These are phyloP conservation scores for Vinca minor DNA, from an alignment of 257 asterid species.

Conservation along the genomic window DNA sequence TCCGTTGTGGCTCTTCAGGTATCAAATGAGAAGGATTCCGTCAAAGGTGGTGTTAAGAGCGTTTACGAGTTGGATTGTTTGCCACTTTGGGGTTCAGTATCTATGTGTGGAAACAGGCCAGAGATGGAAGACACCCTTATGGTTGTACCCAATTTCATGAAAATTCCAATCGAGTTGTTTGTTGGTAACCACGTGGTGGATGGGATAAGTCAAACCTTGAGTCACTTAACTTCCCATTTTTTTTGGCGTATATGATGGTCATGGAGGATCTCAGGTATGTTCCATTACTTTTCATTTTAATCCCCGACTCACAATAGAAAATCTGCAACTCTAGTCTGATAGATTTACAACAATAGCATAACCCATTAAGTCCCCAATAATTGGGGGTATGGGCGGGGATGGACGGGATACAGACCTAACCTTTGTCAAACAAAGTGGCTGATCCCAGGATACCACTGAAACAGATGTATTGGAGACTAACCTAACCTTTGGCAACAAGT, in stretches of 20 bases:
- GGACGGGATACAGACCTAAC: too few relatives aligned
- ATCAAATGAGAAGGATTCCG: constrained; percentile 40
- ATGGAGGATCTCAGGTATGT: constrained; percentile 84
- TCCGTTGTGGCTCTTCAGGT: constrained; percentile 56
- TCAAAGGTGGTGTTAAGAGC: constrained; percentile 43
- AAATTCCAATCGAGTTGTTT: constrained; percentile 69
- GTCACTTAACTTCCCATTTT: constrained; percentile 77
- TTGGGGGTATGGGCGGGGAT: too few relatives aligned
- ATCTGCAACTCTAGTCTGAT: too few relatives aligned
- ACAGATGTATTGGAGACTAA: too few relatives aligned
- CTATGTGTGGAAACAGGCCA: constrained; percentile 62
- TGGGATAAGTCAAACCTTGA: constrained; percentile 48
- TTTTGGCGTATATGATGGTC: constrained; percentile 86
- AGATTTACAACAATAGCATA: too few relatives aligned
- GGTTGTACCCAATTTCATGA: constrained; percentile 58
- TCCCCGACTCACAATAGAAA: background rate
- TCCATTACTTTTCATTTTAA: constrained; percentile 4
- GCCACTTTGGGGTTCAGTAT: constrained; percentile 80
- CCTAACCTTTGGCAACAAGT: too few relatives aligned
- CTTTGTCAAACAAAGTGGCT: too few relatives aligned
- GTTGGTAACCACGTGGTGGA: constrained; percentile 43
- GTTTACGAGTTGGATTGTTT: constrained; percentile 66
- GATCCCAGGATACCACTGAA: too few relatives aligned
- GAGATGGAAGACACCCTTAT: constrained; percentile 78
- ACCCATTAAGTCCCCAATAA: too few relatives aligned